Conservation (phyloP, 371 early-diverging fungal genomes). For the Mucor piriformis region DNA sequence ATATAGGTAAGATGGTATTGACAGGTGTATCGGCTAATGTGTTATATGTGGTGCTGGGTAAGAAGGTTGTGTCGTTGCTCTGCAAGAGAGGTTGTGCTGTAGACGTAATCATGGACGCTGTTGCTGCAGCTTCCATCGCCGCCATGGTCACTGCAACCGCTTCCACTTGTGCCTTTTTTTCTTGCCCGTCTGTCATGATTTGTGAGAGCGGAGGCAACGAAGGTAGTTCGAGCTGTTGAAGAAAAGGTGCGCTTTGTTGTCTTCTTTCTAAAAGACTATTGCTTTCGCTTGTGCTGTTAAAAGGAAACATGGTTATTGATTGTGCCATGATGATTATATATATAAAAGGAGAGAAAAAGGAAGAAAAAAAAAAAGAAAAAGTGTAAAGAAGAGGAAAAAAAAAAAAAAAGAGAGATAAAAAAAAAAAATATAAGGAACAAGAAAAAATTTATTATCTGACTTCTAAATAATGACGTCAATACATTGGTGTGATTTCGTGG, state of each 20-base stretch:
- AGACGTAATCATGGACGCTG: conserved; percentile 13
- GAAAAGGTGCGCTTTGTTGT: conserved; percentile 35
- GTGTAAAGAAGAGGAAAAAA: not conserved
- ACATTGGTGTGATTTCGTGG: not conserved
- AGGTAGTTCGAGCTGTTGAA: conserved; percentile 39
- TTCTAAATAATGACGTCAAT: conserved; percentile 14
- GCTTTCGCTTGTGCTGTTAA: not conserved
- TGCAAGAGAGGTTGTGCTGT: conserved; percentile 25
- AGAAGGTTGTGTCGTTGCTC: conserved; percentile 10
- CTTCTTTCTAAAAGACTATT: conserved; percentile 35
- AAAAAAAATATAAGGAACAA: not conserved
- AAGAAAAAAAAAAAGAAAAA: conserved; percentile 6
- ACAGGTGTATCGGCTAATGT: not conserved
- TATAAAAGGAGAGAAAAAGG: not conserved
- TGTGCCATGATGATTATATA: not conserved
- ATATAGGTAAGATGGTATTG: not conserved
- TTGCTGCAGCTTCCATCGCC: conserved; percentile 16
- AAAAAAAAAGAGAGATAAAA: not conserved
- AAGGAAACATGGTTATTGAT: conserved; percentile 1
- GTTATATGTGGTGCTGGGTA: conserved; percentile 6
- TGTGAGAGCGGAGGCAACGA: conserved; percentile 40
- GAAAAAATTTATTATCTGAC: conserved; percentile 1
- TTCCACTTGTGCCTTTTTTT: not conserved
- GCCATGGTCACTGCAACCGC: conserved; percentile 9
- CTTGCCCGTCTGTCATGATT: conserved; percentile 24